A percentile compares a stretch with the other conserved stretches of the same genome.
phyloP scores from a whole-genome alignment of 345 rosid genomes.

The Cardiospermum halicacabum region DNA sequence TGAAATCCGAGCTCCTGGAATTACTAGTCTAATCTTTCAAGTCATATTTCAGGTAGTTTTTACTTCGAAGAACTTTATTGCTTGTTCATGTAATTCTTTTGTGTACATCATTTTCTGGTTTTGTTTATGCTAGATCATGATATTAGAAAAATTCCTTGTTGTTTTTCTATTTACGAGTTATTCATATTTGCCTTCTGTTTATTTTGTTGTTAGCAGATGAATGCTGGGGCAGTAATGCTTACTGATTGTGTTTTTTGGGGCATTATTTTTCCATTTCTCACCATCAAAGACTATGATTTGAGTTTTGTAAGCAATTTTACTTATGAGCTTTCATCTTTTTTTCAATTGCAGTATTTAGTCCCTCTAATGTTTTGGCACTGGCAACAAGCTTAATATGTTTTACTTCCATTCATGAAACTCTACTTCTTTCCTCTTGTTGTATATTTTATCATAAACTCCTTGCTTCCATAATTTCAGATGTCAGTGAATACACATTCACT shows the following conservation, averaged over 20 bases:
- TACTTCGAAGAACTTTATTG: conserved; percentile 5
- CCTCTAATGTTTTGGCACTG: not conserved
- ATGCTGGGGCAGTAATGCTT: conserved; percentile 60
- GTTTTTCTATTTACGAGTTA: not conserved
- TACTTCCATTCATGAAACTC: not conserved
- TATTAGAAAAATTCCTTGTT: not conserved
- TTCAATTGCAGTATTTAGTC: not conserved
- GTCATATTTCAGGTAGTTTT: conserved; percentile 56
- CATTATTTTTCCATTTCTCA: conserved; percentile 59
- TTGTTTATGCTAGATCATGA: not conserved
- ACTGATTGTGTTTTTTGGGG: conserved; percentile 64
- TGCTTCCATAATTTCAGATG: conserved; percentile 38
- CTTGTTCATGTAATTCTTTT: not conserved
- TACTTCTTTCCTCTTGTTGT: not conserved
- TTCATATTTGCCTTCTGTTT: conserved; percentile 3
- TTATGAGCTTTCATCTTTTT: not conserved
- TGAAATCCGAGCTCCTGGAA: conserved; percentile 21
- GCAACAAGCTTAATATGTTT: not conserved
- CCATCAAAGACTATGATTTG: conserved; percentile 40
- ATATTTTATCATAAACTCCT: not conserved
- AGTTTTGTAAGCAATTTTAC: conserved; percentile 43
- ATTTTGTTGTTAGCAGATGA: conserved; percentile 33
- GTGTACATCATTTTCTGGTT: not conserved
- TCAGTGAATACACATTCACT: conserved; percentile 59
- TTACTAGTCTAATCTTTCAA: conserved; percentile 44